phyloP scores from a whole-genome alignment of 371 early-diverging fungal species.

The Mucor racemosus region DNA sequence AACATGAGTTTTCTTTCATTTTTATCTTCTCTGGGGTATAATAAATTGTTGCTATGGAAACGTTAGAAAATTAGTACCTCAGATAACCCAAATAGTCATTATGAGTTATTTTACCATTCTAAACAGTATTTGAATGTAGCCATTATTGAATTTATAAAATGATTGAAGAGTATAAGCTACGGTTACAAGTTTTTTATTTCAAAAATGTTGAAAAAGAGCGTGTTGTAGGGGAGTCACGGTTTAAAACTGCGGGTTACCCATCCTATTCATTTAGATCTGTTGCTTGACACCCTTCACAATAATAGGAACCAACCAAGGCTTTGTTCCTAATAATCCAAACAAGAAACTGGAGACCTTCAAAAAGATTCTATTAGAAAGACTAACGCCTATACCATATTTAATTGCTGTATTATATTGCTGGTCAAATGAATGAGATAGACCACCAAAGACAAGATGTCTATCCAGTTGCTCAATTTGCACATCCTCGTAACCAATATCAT shows the following conservation, averaged over 20 bases:
- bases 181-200: not conserved
- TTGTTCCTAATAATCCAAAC: constrained; percentile 14
- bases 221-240: not conserved
- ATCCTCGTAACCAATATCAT: constrained; percentile 21
- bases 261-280: not conserved
- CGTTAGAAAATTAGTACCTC: not conserved
- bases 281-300: constrained; percentile 19
- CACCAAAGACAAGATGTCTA: constrained; percentile 29
- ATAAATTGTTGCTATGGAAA: constrained; percentile 83
- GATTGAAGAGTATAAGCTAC: not conserved
- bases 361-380: constrained; percentile 17
- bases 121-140: constrained; percentile 76
- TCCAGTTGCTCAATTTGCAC: constrained; percentile 22
- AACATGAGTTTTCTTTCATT: constrained; percentile 69
- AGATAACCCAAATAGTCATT: not conserved
- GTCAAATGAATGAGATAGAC: constrained; percentile 19
- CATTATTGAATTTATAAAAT: constrained; percentile 41
- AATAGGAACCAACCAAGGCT: constrained; percentile 25
- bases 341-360: constrained; percentile 18
- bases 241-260: not conserved
- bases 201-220: not conserved
- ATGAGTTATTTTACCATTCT: constrained; percentile 62
- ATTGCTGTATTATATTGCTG: constrained; percentile 7
- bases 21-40: constrained; percentile 95
- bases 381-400: constrained; percentile 20